A percentile compares a stretch with the other conserved stretches of the same genome.
phyloP scores from a whole-genome alignment of 208 protist species.

The Eutreptiella sp. region DNA sequence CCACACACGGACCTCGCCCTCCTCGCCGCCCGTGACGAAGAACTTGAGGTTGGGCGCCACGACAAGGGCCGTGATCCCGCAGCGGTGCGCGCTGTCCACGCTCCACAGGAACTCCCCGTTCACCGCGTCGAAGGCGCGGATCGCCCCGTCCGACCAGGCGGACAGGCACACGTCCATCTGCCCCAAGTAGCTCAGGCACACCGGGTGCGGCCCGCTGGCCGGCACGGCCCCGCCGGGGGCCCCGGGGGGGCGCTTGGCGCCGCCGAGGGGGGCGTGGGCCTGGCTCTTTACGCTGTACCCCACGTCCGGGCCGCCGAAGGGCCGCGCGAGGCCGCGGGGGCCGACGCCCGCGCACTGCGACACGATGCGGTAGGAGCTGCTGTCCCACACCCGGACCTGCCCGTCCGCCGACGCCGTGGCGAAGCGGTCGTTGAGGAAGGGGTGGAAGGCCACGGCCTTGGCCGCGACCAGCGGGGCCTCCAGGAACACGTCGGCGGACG shows the following conservation, averaged over 20 bases:
- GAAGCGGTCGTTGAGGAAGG: conserved; percentile 29
- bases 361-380: conserved; percentile 14
- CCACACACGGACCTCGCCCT: conserved; percentile 48
- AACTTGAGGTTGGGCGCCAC: conserved; percentile 36
- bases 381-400: conserved; percentile 29
- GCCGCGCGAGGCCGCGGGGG: background rate
- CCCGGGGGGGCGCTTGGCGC: background rate
- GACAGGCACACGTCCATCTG: background rate
- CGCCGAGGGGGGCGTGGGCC: no score
- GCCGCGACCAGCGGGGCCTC: conserved; percentile 14
- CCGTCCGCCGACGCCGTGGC: conserved; percentile 29
- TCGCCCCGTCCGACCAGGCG: conserved; percentile 42
- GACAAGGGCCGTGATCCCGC: conserved; percentile 33
- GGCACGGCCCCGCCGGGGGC: background rate
- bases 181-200: conserved; percentile 1
- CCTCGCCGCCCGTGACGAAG: conserved; percentile 40
- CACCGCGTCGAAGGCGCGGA: conserved; percentile 37
- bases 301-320: no score
- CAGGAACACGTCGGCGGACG: background rate
- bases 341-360: conserved; percentile 7
- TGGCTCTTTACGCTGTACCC: no score
- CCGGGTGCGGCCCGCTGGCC: background rate
- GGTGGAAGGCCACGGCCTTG: conserved; percentile 15
- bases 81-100: conserved; percentile 34
- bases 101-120: conserved; percentile 40